phyloP scores from a whole-genome alignment of 2,329 filamentous ascomycete species.

The Colletotrichum lupini region DNA sequence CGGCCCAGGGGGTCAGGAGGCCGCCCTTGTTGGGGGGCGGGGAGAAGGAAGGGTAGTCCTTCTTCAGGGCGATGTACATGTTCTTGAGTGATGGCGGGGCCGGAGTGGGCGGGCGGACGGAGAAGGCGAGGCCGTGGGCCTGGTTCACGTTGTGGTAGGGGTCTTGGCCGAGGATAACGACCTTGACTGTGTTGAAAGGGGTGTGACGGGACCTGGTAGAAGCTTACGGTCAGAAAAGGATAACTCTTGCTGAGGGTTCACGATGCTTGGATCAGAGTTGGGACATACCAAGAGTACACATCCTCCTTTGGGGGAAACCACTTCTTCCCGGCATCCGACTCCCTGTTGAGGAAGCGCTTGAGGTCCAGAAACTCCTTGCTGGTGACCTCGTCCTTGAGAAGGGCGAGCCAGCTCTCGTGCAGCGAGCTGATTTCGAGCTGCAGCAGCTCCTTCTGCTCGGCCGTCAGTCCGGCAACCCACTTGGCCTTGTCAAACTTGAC shows the following conservation, averaged over 20 bases:
- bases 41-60: constrained; percentile 85
- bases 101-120: constrained; percentile 86
- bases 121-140: constrained; percentile 96
- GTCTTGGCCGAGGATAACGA: constrained; percentile 94
- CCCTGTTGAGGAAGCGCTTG: constrained; percentile 86
- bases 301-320: constrained; percentile 90
- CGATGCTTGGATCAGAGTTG: not conserved
- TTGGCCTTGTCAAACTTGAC: constrained; percentile 86
- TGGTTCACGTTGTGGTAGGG: constrained; percentile 97
- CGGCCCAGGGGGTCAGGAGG: constrained; percentile 91
- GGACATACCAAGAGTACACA: constrained; percentile 88
- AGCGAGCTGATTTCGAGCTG: constrained; percentile 92
- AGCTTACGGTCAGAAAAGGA: constrained; percentile 35
- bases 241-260: not conserved
- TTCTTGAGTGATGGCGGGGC: constrained; percentile 92
- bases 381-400: constrained; percentile 87
- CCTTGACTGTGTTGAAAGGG: constrained; percentile 87
- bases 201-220: constrained; percentile 88
- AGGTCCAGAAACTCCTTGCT: constrained; percentile 85
- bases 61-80: constrained; percentile 89
- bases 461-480: constrained; percentile 83
- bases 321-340: constrained; percentile 78
- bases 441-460: constrained; percentile 85
- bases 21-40: constrained; percentile 82
- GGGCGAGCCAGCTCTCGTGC: constrained; percentile 89